Percentiles rank a stretch among this genome's conserved stretches.
phyloP scores from a whole-genome alignment of 1,284 basidiomycete genomes.

The Omphalotus olearius region DNA sequence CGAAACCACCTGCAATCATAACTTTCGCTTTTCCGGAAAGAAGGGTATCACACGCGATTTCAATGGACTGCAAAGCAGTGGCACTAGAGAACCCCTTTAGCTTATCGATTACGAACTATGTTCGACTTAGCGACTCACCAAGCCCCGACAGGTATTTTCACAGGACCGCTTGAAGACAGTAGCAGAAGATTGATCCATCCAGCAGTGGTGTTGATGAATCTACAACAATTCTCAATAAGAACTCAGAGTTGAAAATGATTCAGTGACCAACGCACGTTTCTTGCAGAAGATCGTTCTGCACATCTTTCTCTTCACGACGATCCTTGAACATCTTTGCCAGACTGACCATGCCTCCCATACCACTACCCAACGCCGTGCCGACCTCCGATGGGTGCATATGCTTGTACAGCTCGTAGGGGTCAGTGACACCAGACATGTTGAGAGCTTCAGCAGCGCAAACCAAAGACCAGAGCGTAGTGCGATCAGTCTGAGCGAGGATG shows the following conservation, averaged over 20 bases:
- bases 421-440: constrained; percentile 95
- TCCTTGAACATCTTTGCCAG: constrained; percentile 98
- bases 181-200: constrained; percentile 97
- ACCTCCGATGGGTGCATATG: constrained; percentile 96
- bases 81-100: constrained; percentile 48
- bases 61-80: constrained; percentile 94
- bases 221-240: constrained; percentile 25
- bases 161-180: constrained; percentile 91
- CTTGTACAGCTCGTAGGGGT: constrained; percentile 96
- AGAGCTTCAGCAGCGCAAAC: constrained; percentile 93
- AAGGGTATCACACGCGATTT: constrained; percentile 96
- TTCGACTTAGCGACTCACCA: constrained; percentile 53
- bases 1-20: constrained; percentile 98
- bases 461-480: constrained; percentile 95
- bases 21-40: constrained; percentile 96
- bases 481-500: constrained; percentile 92
- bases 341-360: constrained; percentile 94
- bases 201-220: constrained; percentile 96
- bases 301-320: constrained; percentile 93
- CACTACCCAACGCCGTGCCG: constrained; percentile 88
- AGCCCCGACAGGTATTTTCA: constrained; percentile 98
- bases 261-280: constrained; percentile 71
- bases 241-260: constrained; percentile 1
- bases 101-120: neutral
- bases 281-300: constrained; percentile 97